These are phyloP conservation scores for Odontarrhena argentea DNA, from an alignment of 345 rosid species.

Conservation along the genomic window DNA sequence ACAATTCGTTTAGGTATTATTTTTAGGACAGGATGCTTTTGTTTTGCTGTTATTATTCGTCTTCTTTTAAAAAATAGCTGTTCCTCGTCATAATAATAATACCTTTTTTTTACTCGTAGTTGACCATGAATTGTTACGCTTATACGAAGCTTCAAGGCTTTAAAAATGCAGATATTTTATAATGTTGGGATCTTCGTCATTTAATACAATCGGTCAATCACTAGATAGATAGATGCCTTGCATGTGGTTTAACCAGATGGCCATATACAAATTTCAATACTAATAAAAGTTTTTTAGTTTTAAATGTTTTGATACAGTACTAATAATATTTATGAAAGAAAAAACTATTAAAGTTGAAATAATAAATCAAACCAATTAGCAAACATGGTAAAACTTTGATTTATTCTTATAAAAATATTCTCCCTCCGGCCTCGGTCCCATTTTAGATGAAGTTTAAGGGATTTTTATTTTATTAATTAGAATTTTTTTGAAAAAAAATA, in stretches of 20 bases:
- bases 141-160: constrained; percentile 17
- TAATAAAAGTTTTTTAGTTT: background rate
- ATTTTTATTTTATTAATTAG: too few relatives aligned
- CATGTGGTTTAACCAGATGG: constrained; percentile 3
- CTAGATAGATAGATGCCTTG: background rate
- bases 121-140: constrained; percentile 19
- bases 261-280: constrained; percentile 16
- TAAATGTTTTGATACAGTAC: too few relatives aligned
- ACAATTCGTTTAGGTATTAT: constrained; percentile 20
- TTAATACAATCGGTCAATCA: background rate
- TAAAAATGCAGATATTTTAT: background rate
- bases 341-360: too few relatives aligned
- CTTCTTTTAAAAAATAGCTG: constrained; percentile 18
- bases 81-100: constrained; percentile 1
- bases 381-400: too few relatives aligned
- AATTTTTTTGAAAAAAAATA: too few relatives aligned
- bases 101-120: constrained; percentile 7
- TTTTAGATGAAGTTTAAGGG: too few relatives aligned
- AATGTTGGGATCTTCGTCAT: constrained; percentile 8
- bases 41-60: constrained; percentile 36
- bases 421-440: too few relatives aligned
- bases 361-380: too few relatives aligned
- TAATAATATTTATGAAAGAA: too few relatives aligned
- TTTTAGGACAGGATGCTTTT: constrained; percentile 18
- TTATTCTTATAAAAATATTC: too few relatives aligned